A percentile compares a stretch with the other conserved stretches of the same genome.
Conservation (phyloP, 306 rosid species). For the Rosa rugosa region DNA sequence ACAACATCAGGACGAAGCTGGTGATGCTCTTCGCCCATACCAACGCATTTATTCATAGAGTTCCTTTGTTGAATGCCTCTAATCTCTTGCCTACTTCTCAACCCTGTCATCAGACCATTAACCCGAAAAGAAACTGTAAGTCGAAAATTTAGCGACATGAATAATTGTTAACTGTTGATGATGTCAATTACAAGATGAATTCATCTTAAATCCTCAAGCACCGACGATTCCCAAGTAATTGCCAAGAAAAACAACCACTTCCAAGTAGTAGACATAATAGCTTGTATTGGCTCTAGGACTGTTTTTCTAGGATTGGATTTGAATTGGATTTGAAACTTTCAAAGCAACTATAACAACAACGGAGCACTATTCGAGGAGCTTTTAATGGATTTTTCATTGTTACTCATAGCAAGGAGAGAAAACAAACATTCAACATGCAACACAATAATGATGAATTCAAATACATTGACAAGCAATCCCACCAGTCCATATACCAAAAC, state of each 20-base stretch:
- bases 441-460: background rate
- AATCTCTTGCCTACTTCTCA: conserved; percentile 14
- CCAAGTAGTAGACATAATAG: background rate
- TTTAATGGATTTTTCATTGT: background rate
- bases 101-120: conserved; percentile 4
- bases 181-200: background rate
- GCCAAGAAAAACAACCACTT: background rate
- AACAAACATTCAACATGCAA: background rate
- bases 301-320: background rate
- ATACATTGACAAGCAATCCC: background rate
- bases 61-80: conserved; percentile 7
- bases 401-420: background rate
- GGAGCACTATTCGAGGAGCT: background rate
- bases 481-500: background rate
- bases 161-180: background rate
- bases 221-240: background rate
- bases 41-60: background rate
- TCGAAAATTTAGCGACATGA: background rate
- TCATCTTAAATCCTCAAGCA: background rate
- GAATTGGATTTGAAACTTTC: background rate
- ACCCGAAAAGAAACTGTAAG: background rate
- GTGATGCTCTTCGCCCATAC: background rate
- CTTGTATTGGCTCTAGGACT: background rate
- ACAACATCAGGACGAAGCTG: conserved; percentile 24
- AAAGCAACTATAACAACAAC: background rate